These are phyloP conservation scores for Mastigamoeba balamuthi DNA, from an alignment of 78 protist genomes.

Conservation along the genomic window DNA sequence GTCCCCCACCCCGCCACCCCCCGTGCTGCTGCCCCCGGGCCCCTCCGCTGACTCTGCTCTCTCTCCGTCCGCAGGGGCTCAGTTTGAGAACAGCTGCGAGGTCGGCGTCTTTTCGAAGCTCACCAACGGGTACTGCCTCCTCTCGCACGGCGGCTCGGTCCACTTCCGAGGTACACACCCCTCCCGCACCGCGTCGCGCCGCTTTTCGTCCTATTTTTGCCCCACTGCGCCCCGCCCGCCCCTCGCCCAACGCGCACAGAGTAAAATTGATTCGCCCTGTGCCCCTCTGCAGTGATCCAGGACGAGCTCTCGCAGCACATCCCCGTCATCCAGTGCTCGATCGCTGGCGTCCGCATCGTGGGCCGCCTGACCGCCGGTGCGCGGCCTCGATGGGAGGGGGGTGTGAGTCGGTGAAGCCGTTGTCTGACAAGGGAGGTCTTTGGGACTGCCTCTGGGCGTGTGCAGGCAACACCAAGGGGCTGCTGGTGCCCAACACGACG, in stretches of 20 bases:
- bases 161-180: slow-evolving; percentile 69
- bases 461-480: slow-evolving; percentile 92
- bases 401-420: too few relatives aligned
- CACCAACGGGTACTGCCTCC: slow-evolving; percentile 94
- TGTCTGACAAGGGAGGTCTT: not conserved
- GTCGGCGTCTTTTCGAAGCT: slow-evolving; percentile 95
- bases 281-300: slow-evolving; percentile 69
- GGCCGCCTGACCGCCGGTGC: slow-evolving; percentile 74
- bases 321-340: slow-evolving; percentile 81
- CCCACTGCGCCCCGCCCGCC: not conserved
- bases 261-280: too few relatives aligned
- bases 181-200: not conserved
- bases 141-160: slow-evolving; percentile 82
- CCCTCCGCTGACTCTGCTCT: too few relatives aligned
- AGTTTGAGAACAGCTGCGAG: slow-evolving; percentile 91
- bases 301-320: slow-evolving; percentile 85
- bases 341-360: slow-evolving; percentile 75
- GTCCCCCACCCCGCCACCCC: too few relatives aligned
- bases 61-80: too few relatives aligned
- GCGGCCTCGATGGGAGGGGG: too few relatives aligned
- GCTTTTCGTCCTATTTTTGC: not conserved
- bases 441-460: too few relatives aligned
- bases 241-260: too few relatives aligned
- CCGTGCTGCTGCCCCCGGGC: too few relatives aligned
- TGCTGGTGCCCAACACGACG: slow-evolving; percentile 88